These are phyloP conservation scores for Phytopythium oedochilum DNA, from an alignment of 352 stramenopile species.

Conservation along the genomic window DNA sequence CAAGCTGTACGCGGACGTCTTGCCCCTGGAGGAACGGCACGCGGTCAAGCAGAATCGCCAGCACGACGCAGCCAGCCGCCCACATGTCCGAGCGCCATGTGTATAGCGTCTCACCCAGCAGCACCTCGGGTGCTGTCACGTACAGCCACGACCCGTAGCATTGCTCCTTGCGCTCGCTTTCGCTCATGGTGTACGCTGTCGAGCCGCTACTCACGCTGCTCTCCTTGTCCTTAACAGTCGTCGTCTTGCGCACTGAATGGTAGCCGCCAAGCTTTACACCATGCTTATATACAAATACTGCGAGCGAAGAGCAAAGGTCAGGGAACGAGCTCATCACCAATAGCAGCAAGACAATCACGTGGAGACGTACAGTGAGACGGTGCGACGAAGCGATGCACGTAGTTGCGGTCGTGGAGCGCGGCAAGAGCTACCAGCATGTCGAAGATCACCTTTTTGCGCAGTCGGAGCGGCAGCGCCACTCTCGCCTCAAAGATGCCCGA, in stretches of 20 bases:
- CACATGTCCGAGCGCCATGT: constrained; percentile 75
- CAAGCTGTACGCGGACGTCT: constrained; percentile 59
- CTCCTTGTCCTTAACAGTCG: constrained; percentile 28
- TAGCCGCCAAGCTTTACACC: constrained; percentile 66
- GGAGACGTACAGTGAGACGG: constrained; percentile 39
- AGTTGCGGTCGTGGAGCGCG: constrained; percentile 62
- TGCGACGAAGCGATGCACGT: constrained; percentile 76
- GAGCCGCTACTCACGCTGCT: constrained; percentile 15
- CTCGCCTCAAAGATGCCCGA: constrained; percentile 69
- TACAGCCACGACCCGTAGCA: constrained; percentile 60
- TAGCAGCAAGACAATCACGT: not conserved
- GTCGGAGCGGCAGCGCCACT: constrained; percentile 25
- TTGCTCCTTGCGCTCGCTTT: constrained; percentile 79
- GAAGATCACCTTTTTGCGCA: constrained; percentile 68
- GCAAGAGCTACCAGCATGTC: constrained; percentile 62
- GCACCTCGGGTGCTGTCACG: constrained; percentile 59
- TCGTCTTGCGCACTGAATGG: constrained; percentile 56
- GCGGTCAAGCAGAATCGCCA: constrained; percentile 65
- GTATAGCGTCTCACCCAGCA: constrained; percentile 66
- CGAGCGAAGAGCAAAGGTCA: not conserved
- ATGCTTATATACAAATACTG: constrained; percentile 67
- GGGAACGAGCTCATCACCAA: not conserved
- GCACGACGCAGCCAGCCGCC: constrained; percentile 57
- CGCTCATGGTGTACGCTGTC: constrained; percentile 54
- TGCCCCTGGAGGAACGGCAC: constrained; percentile 58